Percentiles rank a stretch among this genome's conserved stretches.
These are phyloP conservation scores for Ceratocystis albifundus DNA, from an alignment of 2,329 filamentous ascomycete species.

Conservation along the genomic window DNA sequence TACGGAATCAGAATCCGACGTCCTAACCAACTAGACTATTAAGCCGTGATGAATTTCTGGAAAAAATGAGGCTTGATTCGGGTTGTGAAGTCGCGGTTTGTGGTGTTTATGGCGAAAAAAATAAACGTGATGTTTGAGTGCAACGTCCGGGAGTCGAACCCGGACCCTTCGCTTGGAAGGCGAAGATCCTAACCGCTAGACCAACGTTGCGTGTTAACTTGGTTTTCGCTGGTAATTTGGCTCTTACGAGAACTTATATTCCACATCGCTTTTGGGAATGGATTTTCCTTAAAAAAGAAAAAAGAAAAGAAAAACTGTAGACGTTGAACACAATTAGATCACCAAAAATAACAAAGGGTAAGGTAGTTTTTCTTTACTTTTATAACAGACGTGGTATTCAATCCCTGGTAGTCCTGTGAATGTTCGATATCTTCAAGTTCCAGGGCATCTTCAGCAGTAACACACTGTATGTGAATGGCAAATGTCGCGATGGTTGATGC, in stretches of 20 bases:
- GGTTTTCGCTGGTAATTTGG: neutral
- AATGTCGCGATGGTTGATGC: too few species aligned
- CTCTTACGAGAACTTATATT: neutral
- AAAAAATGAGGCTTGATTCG: neutral
- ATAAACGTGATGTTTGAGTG: neutral
- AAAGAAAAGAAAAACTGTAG: too few species aligned
- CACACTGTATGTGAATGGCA: too few species aligned
- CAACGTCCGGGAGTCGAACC: constrained; percentile 24
- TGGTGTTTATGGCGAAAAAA: neutral
- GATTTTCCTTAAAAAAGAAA: too few species aligned
- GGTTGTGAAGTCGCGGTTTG: neutral
- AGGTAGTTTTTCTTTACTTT: too few species aligned
- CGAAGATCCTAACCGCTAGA: constrained; percentile 24
- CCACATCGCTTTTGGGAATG: too few species aligned
- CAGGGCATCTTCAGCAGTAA: too few species aligned
- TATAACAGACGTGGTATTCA: too few species aligned
- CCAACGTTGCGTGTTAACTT: constrained; percentile 16
- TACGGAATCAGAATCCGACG: neutral
- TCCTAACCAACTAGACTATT: constrained; percentile 15
- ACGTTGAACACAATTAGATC: too few species aligned
- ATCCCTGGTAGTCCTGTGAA: too few species aligned
- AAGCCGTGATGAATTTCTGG: neutral
- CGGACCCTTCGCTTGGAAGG: constrained; percentile 24
- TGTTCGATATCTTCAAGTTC: too few species aligned
- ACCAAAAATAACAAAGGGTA: too few species aligned